phyloP scores from a whole-genome alignment of 305 asterid species.

The Petunia hybrid region DNA sequence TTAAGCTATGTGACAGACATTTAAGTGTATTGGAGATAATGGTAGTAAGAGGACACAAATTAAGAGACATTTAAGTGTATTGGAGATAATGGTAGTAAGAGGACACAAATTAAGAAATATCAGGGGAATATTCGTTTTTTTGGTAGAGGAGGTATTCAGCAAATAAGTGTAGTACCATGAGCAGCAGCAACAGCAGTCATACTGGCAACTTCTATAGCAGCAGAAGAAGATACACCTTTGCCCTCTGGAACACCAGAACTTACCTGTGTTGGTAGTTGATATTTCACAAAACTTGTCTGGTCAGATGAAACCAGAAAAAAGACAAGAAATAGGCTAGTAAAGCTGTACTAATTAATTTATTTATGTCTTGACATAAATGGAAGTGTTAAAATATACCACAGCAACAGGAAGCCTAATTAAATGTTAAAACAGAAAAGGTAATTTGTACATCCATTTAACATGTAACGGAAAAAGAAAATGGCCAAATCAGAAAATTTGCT shows the following conservation, averaged over 20 bases:
- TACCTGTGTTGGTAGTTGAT: slow-evolving; percentile 44
- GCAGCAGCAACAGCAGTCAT: slow-evolving; percentile 80
- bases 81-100: slow-evolving; percentile 1
- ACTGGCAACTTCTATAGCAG: slow-evolving; percentile 78
- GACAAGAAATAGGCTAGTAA: background rate
- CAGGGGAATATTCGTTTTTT: background rate
- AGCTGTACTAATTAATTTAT: background rate
- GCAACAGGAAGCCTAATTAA: too few relatives aligned
- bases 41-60: background rate
- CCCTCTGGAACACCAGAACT: slow-evolving; percentile 80
- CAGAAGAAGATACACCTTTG: slow-evolving; percentile 85
- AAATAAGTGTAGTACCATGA: slow-evolving; percentile 53
- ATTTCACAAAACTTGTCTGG: background rate
- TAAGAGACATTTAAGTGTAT: slow-evolving; percentile 22
- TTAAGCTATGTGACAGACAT: background rate
- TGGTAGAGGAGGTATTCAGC: slow-evolving; percentile 2
- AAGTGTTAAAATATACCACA: background rate
- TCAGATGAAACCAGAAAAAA: slow-evolving; percentile 23
- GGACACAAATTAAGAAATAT: slow-evolving; percentile 10
- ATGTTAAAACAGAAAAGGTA: slow-evolving; percentile 19
- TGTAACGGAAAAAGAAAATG: slow-evolving; percentile 15
- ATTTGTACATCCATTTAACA: slow-evolving; percentile 4
- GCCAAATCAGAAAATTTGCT: background rate
- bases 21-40: background rate
- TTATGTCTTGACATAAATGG: slow-evolving; percentile 14